Evolutionary conservation across 345 rosid genomes (phyloP), one percentile per base, ranked within the genome.

Genomic region (Lepidium didymum): DNA sequence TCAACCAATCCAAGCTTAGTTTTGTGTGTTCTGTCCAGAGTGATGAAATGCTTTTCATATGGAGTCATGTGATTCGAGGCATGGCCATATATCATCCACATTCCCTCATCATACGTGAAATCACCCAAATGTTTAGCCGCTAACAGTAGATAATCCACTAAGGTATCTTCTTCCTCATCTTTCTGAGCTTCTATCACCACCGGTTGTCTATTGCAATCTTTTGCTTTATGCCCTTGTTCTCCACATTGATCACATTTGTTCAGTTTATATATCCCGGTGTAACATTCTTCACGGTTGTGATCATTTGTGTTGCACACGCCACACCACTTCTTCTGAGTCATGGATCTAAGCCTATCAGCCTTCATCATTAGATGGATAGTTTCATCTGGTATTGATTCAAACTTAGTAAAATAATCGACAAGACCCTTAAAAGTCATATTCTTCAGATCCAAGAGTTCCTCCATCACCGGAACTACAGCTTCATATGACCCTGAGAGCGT

Each of bases 1-100:
- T 47, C 65, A 2, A 15, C 73, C 58, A 69, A 37, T 2, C 73
- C 73, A 69, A 69, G 66, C 52, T 69, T 58, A 18, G 67, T 51
- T 18, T 49, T 58, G 23, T 58, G 18, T 19, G 42, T 58, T 29
- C 14, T 69, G 43, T 69, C 74, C 10, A 69, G 41, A 18, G 8
- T 7, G 3, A 33, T 13, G 60, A 69, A 69, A 49, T 8, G 31
- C 67, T 69, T 69, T 43, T 50, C 74, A 29, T 60, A 10, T 1
- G 74, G 74, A 59, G 67, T 50, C 52, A 69, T 69, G 42, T 69
- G 58, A 23, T 9, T 50, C 13, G 67, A 38, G 8, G 67, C 51
- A 3, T 50, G 31, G 8, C 67, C 59, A 12, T 51, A 70, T 33
- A 70, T 10, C 67, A 51, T 61, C 74, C 74, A 70, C 44, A 42